Evolutionary conservation across 805 yeast genomes (phyloP).

Genomic region (Nakazawaea molendinolei): DNA sequence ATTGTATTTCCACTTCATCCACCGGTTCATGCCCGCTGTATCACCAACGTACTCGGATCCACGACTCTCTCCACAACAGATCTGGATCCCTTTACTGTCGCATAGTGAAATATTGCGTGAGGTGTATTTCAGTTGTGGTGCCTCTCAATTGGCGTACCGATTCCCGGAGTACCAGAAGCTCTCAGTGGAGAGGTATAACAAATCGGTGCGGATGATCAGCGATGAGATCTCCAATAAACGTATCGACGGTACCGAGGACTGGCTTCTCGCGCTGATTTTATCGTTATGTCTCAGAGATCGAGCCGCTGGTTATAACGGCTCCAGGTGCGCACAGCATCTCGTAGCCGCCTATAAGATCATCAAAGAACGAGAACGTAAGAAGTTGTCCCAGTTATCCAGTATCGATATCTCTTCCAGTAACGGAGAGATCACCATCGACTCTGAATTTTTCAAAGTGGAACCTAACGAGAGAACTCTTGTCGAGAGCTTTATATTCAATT

Average conservation of each 20-base stretch:
- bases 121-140: constrained; percentile 36
- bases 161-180: constrained; percentile 20
- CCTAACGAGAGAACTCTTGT: constrained; percentile 30
- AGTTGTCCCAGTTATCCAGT: constrained; percentile 3
- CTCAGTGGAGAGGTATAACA: constrained; percentile 19
- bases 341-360: constrained; percentile 30
- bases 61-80: constrained; percentile 30
- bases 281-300: constrained; percentile 33
- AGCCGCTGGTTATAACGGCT: constrained; percentile 21
- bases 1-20: constrained; percentile 28
- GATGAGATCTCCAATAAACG: constrained; percentile 18
- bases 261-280: constrained; percentile 34
- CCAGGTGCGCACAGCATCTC: constrained; percentile 26
- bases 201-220: constrained; percentile 18
- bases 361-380: constrained; percentile 19
- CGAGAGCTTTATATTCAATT: constrained; percentile 39
- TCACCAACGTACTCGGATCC: constrained; percentile 37
- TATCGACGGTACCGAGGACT: constrained; percentile 26
- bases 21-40: constrained; percentile 33
- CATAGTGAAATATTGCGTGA: constrained; percentile 23
- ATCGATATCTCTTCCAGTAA: not conserved
- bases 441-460: constrained; percentile 10
- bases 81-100: constrained; percentile 31
- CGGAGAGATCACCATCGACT: too few species aligned
- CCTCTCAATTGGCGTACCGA: constrained; percentile 29